Base-by-base conservation (phyloP, 257 asterid species). In the Leonotis leonurus region DNA sequence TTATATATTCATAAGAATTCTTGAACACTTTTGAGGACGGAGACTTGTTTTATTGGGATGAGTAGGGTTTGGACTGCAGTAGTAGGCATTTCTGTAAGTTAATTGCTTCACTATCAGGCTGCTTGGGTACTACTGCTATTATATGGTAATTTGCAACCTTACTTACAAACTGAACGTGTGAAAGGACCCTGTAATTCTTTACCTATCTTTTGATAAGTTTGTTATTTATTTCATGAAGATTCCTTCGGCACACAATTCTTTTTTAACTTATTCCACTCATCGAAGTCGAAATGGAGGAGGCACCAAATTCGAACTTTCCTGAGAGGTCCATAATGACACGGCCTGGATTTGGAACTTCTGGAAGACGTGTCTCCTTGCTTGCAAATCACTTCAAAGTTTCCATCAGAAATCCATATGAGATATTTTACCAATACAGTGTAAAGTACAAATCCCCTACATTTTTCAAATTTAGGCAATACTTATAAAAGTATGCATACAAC, bases 311-410 rank as follows among this genome's bases (percentile, higher is more conserved):
- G 43, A 68, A 65, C 53, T 75, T 66, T 73, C 77, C 77, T 26
- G 56, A 75, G 66, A 81, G 69, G 69, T 60, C 85, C 39, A 64
- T 86, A 26, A 71, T 83, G 25, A 67, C 65, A 55, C 81, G 96
- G 62, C 83, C 90, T 45, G 91, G 87, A 40, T 61, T 70, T 56
- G 97, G 97, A 59, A 78, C 78, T 63, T 78, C 87, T 53, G 99
- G 96, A 29, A 59, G 63, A 56, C 77, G 24, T 25, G 78, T 92
- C 65, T 54, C 77, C 39, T 76, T 92, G 85, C 87, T 80, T 11
- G 53, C 93, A 24, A 89, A 92, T 75, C 84, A 81, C 80, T 87
- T 86, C 70, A 81, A 74, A 78, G 97, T 87, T 78, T 78, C 87
- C 44, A 29, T 92, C 62, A 72, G 51, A 59, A 74, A 64, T 76